Evolutionary conservation across 164 flowering plant species (phyloP), one percentile per base, ranked within the genome.

Genomic region (Vitis rotundifolia): DNA sequence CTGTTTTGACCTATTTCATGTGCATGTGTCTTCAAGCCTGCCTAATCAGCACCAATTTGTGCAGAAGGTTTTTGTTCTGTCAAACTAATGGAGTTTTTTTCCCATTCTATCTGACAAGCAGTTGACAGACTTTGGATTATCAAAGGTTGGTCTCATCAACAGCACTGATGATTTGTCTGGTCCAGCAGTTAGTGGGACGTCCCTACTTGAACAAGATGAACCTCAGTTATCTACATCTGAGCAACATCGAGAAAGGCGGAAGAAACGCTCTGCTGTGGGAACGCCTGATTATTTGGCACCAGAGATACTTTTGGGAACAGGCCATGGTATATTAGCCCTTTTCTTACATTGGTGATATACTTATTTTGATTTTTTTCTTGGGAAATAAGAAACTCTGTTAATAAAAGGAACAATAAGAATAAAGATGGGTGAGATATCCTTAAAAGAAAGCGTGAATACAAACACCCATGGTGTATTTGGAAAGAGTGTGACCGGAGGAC

Each of bases 231-330:
- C 94, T 74, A 78, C 67, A 47, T 84, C 89, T 62, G 89, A 86
- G 71, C 78, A 85, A 77, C 98, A 91, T 72, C 79, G 77, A 71
- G 93, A 90, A 66, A 80, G 93, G 75, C 80, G 89, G 71, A 87
- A 89, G 76, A 91, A 93, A 73, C 97, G 97, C 64, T 96, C 99
- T 70, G 99, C 99, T 77, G 99, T 93, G 50, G 99, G 99, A 28
- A 93, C 99, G 67, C 99, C 99, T 55, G 99, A 96, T 80, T 96
- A 96, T 82, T 85, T 96, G 88, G 99, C 99, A 50, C 99, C 99
- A 11, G 99, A 96, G 75, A 96, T 96, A 74, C 97, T 96, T 71
- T 79, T 96, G 77, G 99, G 99, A 85, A 92, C 92, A 60, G 99
- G 98, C 71, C 98, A 96, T 84, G 99, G 99, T 95, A 75, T 22